These are phyloP conservation scores for Endotrypanum monterogeii DNA, from an alignment of 208 protist species.

Conservation along the genomic window DNA sequence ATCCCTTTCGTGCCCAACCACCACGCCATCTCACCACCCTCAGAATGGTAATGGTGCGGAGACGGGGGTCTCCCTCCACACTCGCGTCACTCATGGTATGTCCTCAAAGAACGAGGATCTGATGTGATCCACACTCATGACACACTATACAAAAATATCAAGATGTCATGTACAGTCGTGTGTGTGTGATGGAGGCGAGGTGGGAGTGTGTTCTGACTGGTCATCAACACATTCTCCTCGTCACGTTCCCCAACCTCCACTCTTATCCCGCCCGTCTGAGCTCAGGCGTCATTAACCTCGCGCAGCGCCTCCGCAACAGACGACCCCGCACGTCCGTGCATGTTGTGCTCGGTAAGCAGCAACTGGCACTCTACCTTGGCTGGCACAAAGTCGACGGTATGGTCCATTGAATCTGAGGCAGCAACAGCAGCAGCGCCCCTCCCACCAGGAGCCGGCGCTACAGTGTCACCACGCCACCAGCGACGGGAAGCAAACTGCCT, in stretches of 20 bases:
- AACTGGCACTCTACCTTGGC: constrained; percentile 33
- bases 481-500: constrained; percentile 22
- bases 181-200: not conserved
- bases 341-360: constrained; percentile 67
- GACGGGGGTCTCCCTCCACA: not conserved
- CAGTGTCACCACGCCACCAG: constrained; percentile 12
- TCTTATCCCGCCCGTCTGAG: not conserved
- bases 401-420: not conserved
- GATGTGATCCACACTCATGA: not conserved
- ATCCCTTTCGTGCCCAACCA: not conserved
- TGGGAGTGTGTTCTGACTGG: not conserved
- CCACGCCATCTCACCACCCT: too few species aligned
- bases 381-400: constrained; percentile 2
- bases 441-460: not conserved
- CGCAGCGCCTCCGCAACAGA: constrained; percentile 44
- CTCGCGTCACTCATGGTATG: not conserved
- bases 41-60: not conserved
- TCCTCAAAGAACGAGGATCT: not conserved
- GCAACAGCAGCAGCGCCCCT: not conserved
- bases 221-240: not conserved
- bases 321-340: constrained; percentile 44
- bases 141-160: not conserved
- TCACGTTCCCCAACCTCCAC: not conserved
- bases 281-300: constrained; percentile 14
- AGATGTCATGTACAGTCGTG: not conserved